Conservation (phyloP, 2,329 filamentous ascomycete species). For the Beauveria scarabaeidicola region DNA sequence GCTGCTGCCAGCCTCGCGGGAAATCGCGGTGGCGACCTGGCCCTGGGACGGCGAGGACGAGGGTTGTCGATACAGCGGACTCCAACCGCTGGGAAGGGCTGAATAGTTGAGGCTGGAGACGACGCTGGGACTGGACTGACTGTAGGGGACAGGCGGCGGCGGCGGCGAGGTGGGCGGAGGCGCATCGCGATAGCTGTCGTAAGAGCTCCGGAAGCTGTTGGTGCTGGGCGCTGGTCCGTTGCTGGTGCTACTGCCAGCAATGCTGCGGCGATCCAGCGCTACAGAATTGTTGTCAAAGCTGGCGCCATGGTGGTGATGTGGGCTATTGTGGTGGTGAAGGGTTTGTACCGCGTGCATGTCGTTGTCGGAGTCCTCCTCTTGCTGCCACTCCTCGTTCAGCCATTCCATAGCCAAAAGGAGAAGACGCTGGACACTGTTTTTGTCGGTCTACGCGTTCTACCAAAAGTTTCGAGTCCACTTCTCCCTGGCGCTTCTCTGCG, state of each 20-base stretch:
- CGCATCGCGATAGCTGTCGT: background rate
- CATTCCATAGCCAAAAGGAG: constrained; percentile 9
- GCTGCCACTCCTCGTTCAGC: constrained; percentile 9
- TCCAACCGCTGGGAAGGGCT: constrained; percentile 4
- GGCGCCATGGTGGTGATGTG: background rate
- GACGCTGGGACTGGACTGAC: constrained; percentile 12
- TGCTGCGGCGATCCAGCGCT: constrained; percentile 11
- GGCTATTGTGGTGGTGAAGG: background rate
- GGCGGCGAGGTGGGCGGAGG: background rate
- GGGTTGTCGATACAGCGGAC: constrained; percentile 8
- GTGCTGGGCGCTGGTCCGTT: background rate
- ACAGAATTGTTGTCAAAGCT: background rate
- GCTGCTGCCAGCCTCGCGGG: background rate
- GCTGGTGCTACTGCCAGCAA: constrained; percentile 4
- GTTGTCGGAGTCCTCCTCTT: constrained; percentile 9
- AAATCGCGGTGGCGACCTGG: background rate
- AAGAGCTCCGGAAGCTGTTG: constrained; percentile 7
- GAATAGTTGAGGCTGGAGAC: constrained; percentile 10
- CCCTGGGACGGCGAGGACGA: background rate
- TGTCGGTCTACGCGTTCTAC: background rate
- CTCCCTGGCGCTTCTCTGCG: background rate
- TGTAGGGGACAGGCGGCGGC: background rate
- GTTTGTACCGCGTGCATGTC: constrained; percentile 10
- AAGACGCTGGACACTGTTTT: background rate
- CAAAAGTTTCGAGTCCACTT: background rate